Evolutionary conservation across 768 basidiomycete genomes (phyloP), one percentile per base, ranked within the genome.

Genomic region (Russula sp.): DNA sequence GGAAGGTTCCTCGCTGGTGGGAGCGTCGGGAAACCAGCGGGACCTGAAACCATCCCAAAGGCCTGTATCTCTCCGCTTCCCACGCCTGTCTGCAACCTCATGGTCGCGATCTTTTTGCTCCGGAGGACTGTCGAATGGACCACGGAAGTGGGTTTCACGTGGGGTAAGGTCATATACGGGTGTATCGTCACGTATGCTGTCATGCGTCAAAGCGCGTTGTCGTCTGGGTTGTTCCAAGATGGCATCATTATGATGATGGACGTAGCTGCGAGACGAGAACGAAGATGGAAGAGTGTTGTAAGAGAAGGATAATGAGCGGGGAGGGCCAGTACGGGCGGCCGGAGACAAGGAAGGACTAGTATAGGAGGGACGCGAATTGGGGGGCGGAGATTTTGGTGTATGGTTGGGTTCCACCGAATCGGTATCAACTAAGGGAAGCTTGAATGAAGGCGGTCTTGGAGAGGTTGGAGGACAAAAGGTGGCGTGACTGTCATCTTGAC

Each of bases 21-120:
- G 79, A 81, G 85, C 83, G 63, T 78, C 80, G 5, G 81, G 79
- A 61, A 82, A 80, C 81, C 83, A 85, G 61, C 75, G 75, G 24
- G 52, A 40, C 56, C 84, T 83, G 34, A 85, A 84, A 6, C 75
- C 66, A 54, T 75, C 70, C 60, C 78, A 79, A 61, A 76, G 72
- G 32, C 54, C 46, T 20, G 63, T 77, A 52, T 84, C 82, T 50
- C 81, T 76, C 51, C 75, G 77, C 76, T 83, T 84, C 20, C 83
- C 83, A 69, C 84, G 84, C 63, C 76, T 80, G 67, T 87, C 85
- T 3, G 70, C 70, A 2, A 66, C 61, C 28, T 79, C 78, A 24
- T 77, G 78, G 54, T 77, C 74, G 50, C 76, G 73, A 61, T 78
- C 80, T 40, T 72, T 66, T 46, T 75, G 73, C 40, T 76, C 76